Conservation (phyloP, 2,329 filamentous ascomycete species). For the Remersonia thermophila region DNA sequence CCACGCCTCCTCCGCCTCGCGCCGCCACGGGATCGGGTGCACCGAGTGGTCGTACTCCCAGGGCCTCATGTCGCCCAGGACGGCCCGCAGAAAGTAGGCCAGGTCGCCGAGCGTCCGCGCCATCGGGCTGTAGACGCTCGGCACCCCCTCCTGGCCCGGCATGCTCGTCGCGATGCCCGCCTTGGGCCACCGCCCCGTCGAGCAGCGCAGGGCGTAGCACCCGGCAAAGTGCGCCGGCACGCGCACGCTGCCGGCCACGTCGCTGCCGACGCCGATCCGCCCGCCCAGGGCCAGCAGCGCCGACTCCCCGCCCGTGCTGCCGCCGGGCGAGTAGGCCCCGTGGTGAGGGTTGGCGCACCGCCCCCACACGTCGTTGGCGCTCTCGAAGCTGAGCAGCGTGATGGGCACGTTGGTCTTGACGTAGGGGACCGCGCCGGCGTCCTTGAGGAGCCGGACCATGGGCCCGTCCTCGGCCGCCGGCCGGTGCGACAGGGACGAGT, state of each 20-base stretch:
- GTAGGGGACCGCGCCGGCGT: conserved; percentile 79
- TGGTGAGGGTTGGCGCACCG: conserved; percentile 74
- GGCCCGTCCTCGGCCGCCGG: conserved; percentile 55
- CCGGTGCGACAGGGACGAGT: conserved; percentile 59
- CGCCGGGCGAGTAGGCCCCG: conserved; percentile 71
- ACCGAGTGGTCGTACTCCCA: conserved; percentile 84
- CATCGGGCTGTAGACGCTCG: conserved; percentile 88
- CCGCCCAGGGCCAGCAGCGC: conserved; percentile 73
- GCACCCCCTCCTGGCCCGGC: conserved; percentile 83
- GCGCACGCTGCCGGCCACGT: conserved; percentile 81
- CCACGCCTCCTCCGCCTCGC: conserved; percentile 36
- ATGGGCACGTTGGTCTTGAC: conserved; percentile 87
- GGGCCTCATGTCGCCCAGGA: conserved; percentile 63
- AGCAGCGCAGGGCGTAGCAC: conserved; percentile 77
- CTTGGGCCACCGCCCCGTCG: conserved; percentile 83
- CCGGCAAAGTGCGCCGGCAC: conserved; percentile 82
- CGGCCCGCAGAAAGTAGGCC: conserved; percentile 66
- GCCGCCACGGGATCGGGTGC: conserved; percentile 71
- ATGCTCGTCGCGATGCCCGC: conserved; percentile 74
- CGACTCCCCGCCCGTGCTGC: conserved; percentile 76
- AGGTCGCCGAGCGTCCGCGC: conserved; percentile 72
- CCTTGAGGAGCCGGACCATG: conserved; percentile 66
- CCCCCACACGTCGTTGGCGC: conserved; percentile 68
- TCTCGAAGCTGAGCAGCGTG: conserved; percentile 78
- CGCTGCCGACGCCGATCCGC: conserved; percentile 78